phyloP scores from a whole-genome alignment of 2,329 filamentous ascomycete species.

The Diaporthe batatas region DNA sequence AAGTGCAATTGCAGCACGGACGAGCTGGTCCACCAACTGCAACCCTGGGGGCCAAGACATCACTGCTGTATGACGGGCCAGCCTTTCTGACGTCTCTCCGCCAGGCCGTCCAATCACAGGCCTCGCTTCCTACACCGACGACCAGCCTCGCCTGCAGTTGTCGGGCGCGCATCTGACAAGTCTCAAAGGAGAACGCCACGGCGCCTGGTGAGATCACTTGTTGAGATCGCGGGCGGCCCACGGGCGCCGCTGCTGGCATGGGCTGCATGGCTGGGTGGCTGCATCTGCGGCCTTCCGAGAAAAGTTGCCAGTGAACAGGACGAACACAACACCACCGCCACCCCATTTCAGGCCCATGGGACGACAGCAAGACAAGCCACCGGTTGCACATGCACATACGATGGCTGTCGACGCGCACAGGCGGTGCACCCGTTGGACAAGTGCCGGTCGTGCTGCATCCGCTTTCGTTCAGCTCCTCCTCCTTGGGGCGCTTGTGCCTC shows the following conservation, averaged over 20 bases:
- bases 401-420: slow-evolving; percentile 19
- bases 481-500: slow-evolving; percentile 3
- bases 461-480: slow-evolving; percentile 23
- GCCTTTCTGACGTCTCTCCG: slow-evolving; percentile 4
- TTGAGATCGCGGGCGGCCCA: slow-evolving; percentile 16
- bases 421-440: slow-evolving; percentile 27
- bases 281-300: slow-evolving; percentile 26
- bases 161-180: slow-evolving; percentile 31
- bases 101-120: slow-evolving; percentile 15
- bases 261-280: slow-evolving; percentile 6
- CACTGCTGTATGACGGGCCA: neutral
- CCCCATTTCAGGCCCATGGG: neutral
- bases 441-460: slow-evolving; percentile 24
- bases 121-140: neutral
- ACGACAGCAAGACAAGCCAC: slow-evolving; percentile 21
- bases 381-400: slow-evolving; percentile 11
- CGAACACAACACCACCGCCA: neutral
- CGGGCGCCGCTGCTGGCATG: neutral
- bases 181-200: slow-evolving; percentile 21
- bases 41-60: slow-evolving; percentile 18
- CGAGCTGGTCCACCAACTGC: neutral
- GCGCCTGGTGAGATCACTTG: slow-evolving; percentile 25
- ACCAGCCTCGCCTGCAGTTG: slow-evolving; percentile 29
- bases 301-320: slow-evolving; percentile 23
- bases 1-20: neutral